These are phyloP conservation scores for Amphibolis antarctica DNA, from an alignment of 106 monocot species.

Conservation along the genomic window DNA sequence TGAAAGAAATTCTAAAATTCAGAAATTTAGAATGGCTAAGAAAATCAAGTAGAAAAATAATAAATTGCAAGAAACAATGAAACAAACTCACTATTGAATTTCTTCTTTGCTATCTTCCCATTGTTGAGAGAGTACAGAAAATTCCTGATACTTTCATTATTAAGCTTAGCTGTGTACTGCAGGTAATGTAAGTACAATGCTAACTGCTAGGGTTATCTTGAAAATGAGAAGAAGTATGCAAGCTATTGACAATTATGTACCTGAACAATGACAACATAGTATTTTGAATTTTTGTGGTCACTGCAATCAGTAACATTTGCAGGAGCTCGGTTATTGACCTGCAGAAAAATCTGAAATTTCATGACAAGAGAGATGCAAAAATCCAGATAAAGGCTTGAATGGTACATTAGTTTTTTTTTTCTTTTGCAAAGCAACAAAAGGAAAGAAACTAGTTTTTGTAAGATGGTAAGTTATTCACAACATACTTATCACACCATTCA, in stretches of 20 bases:
- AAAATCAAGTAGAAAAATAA: too few species aligned
- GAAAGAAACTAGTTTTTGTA: too few species aligned
- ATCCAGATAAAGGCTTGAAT: too few species aligned
- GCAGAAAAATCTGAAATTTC: conserved; percentile 3
- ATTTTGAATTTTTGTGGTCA: conserved; percentile 85
- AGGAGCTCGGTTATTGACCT: conserved; percentile 93
- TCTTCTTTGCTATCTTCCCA: conserved; percentile 83
- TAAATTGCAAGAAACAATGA: not conserved
- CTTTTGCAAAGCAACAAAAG: too few species aligned
- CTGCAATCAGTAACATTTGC: conserved; percentile 64
- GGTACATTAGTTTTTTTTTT: too few species aligned
- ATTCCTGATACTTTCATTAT: conserved; percentile 88
- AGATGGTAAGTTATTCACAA: too few species aligned
- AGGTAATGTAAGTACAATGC: not conserved
- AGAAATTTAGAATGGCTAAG: too few species aligned
- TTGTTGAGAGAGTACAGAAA: conserved; percentile 76
- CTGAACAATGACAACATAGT: conserved; percentile 89
- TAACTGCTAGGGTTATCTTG: not conserved
- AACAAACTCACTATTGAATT: conserved; percentile 73
- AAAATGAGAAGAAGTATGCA: too few species aligned
- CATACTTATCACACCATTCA: too few species aligned
- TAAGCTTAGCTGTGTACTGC: conserved; percentile 79
- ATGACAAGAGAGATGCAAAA: too few species aligned
- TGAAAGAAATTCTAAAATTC: too few species aligned
- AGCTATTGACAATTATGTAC: conserved; percentile 15